phyloP scores from a whole-genome alignment of 192 early-diverging fungal species.

The Coemansia sp. region DNA sequence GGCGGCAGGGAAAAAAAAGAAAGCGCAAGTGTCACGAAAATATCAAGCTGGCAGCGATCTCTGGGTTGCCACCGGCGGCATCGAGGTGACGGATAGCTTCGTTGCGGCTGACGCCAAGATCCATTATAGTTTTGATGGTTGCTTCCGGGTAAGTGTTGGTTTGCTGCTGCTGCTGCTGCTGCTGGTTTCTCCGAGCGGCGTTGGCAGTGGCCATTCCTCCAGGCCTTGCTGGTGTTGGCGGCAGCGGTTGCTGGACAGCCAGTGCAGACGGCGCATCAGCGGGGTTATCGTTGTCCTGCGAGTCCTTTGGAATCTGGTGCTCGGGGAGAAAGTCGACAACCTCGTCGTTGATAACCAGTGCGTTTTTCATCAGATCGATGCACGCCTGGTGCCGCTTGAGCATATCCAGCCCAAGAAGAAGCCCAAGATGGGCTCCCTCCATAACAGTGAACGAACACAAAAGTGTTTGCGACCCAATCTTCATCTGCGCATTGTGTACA shows the following conservation, averaged over 20 bases:
- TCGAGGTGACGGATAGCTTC: slow-evolving; percentile 83
- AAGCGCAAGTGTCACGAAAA: slow-evolving; percentile 55
- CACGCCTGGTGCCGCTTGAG: slow-evolving; percentile 87
- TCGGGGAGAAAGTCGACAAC: slow-evolving; percentile 88
- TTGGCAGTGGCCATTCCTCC: slow-evolving; percentile 7
- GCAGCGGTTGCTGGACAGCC: slow-evolving; percentile 7
- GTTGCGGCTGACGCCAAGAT: slow-evolving; percentile 75
- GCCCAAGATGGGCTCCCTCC: slow-evolving; percentile 86
- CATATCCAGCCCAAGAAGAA: slow-evolving; percentile 97
- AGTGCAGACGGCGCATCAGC: slow-evolving; percentile 7
- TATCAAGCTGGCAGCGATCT: slow-evolving; percentile 83
- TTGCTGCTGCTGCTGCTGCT: slow-evolving; percentile 37
- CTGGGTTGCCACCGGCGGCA: slow-evolving; percentile 78
- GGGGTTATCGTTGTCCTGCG: slow-evolving; percentile 36
- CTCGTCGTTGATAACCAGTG: slow-evolving; percentile 76
- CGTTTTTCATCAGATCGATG: slow-evolving; percentile 87
- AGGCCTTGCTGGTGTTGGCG: not conserved
- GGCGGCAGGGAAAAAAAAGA: not conserved
- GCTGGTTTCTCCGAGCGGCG: slow-evolving; percentile 9
- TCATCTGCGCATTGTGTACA: slow-evolving; percentile 86
- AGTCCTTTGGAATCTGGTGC: slow-evolving; percentile 81
- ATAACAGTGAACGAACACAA: slow-evolving; percentile 92
- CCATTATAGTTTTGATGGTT: slow-evolving; percentile 71
- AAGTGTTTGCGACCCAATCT: slow-evolving; percentile 76
- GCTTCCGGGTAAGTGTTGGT: slow-evolving; percentile 51